A percentile compares a stretch with the other conserved stretches of the same genome.
These are phyloP conservation scores for Boechera divaricarpa DNA, from an alignment of 345 rosid species.

Conservation along the genomic window DNA sequence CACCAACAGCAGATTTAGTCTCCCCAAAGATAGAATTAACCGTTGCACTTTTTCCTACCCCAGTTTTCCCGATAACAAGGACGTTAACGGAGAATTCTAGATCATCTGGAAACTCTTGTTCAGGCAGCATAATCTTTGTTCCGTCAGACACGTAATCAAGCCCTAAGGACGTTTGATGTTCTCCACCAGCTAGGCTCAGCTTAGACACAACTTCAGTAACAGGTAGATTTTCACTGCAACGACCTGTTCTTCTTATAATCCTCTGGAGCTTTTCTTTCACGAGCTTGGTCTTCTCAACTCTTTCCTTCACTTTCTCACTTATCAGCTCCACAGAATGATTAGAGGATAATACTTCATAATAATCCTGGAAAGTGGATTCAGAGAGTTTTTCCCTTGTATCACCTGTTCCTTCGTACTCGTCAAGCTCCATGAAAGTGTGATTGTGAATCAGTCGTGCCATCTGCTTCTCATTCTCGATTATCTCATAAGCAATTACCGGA, in stretches of 20 bases:
- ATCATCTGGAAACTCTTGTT: conserved; percentile 49
- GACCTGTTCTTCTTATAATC: conserved; percentile 54
- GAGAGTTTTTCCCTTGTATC: conserved; percentile 39
- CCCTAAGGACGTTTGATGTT: conserved; percentile 36
- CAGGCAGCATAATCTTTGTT: conserved; percentile 50
- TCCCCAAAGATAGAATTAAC: conserved; percentile 73
- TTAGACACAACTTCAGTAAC: conserved; percentile 52
- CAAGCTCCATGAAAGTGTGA: conserved; percentile 33
- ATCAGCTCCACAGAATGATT: conserved; percentile 35
- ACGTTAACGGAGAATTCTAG: conserved; percentile 62
- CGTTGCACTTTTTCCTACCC: conserved; percentile 89
- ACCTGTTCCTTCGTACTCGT: conserved; percentile 21
- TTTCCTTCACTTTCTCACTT: conserved; percentile 55
- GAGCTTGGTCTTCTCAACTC: conserved; percentile 53
- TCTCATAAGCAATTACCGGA: conserved; percentile 9
- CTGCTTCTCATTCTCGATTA: conserved; percentile 24
- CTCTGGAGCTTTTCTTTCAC: conserved; percentile 65
- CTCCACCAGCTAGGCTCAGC: conserved; percentile 43
- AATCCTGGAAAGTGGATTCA: conserved; percentile 37
- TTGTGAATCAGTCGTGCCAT: conserved; percentile 17
- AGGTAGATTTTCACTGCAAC: conserved; percentile 52
- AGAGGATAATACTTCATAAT: conserved; percentile 8
- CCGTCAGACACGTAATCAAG: conserved; percentile 47
- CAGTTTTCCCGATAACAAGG: conserved; percentile 78
- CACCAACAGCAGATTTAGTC: conserved; percentile 52